Base-by-base conservation (phyloP, 2,329 filamentous ascomycete genomes). In the Aspergillus aculeatus region DNA sequence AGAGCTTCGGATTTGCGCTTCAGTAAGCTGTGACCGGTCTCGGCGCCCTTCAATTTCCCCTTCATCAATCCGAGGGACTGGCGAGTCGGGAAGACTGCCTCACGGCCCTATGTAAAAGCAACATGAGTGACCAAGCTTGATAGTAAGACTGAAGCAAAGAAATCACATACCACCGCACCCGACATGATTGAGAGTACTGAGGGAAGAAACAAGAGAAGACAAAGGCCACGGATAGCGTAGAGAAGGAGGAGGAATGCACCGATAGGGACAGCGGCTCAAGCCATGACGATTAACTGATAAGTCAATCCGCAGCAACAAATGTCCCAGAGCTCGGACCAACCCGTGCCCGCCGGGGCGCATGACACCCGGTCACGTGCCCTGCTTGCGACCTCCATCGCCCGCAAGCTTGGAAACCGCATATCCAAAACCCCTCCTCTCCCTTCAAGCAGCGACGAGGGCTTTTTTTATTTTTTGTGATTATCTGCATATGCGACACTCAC, bases 1-100 rank as follows among this genome's bases (percentile, higher is more conserved):
- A 99, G 82, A 69, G 95, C 95, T 80, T 99, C 95, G 77, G 93
- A 97, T 84, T 99, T 99, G 73, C 95, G 85, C 83, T 99, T 99
- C 64, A 99, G 82, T 75, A 99, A 82, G 77, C 90, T 96, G 81
- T 99, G 94, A 52, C 95, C 95, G 50, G 87, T 92, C 77, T 94
- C 89, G 58, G 90, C 90, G 63, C 90, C 94, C 83, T 98, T 98
- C 74, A 99, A 87, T 84, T 99, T 99, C 67, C 89, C 87, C 81
- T 98, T 98, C 94, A 99, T 99, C 74, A 96, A 80, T 66, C 92
- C 93, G 80, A 99, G 83, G 77, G 92, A 96, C 83, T 99, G 95
- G 73, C 95, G 91, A 75, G 95, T 99, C 72, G 95, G 91, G 80
- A 99, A 99, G 80, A 99, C 94, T 73, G 93, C 85, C 81, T 99